phyloP scores from a whole-genome alignment of 352 stramenopile species.

The Pythium angustatum region DNA sequence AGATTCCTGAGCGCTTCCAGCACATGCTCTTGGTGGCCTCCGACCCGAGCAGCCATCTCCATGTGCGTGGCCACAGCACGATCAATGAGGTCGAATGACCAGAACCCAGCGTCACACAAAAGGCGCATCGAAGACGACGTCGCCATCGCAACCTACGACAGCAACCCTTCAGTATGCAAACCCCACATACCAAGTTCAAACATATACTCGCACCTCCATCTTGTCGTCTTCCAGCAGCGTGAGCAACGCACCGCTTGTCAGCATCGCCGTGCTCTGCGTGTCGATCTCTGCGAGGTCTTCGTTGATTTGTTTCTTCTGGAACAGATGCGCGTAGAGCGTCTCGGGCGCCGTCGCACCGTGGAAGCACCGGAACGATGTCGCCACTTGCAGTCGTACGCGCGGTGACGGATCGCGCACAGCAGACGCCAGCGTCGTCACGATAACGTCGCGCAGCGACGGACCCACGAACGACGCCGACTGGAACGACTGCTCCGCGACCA shows the following conservation, averaged over 20 bases:
- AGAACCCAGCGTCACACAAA: conserved; percentile 25
- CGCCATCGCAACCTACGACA: conserved; percentile 40
- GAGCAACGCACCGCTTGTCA: conserved; percentile 60
- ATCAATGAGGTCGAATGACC: conserved; percentile 19
- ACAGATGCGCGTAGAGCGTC: conserved; percentile 39
- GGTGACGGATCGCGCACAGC: conserved; percentile 29
- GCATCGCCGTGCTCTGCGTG: conserved; percentile 52
- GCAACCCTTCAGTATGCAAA: not conserved
- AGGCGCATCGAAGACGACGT: conserved; percentile 46
- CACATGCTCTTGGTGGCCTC: not conserved
- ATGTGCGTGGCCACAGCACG: conserved; percentile 42
- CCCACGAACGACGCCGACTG: not conserved
- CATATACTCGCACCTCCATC: conserved; percentile 23
- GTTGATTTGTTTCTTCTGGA: conserved; percentile 56
- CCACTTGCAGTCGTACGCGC: conserved; percentile 43
- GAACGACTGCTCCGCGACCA: conserved; percentile 5
- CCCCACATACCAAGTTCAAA: too few species aligned
- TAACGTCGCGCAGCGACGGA: not conserved
- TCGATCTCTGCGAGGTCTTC: conserved; percentile 43
- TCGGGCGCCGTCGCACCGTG: not conserved
- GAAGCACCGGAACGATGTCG: conserved; percentile 35
- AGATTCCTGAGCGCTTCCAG: conserved; percentile 11
- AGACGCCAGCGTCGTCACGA: conserved; percentile 9
- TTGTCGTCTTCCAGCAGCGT: conserved; percentile 60
- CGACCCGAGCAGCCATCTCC: conserved; percentile 36